Evolutionary conservation across 805 yeast species (phyloP), one percentile per base, ranked within the genome.

Genomic region (Kodamaea lidongshanica): DNA sequence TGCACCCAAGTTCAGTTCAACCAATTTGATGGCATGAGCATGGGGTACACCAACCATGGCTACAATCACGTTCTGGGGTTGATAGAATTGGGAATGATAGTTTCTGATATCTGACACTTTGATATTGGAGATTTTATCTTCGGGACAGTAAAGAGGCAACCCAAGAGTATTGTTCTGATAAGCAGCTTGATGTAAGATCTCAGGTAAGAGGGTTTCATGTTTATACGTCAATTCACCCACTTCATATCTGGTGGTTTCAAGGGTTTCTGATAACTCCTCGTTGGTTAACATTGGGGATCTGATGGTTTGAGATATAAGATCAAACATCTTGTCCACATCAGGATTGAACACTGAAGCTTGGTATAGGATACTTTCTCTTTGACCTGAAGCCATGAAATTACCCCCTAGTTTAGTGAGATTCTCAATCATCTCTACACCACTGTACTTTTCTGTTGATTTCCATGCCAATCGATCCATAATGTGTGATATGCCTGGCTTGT

Each of bases 341-440:
- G 70, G 67, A 52, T 88, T 88, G 69, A 92, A 89, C 1, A 87
- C 95, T 3, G 95, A 79, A 1, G 96, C 94, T 57, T 92, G 97
- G 56, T 92, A 92, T 61, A 89, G 74, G 64, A 89, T 70, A 4
- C 94, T 73, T 55, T 92, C 98, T 48, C 98, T 70, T 6, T 94
- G 83, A 0, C 95, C 81, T 1, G 94, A 80, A 49, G 95, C 83
- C 76, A 85, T 88, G 57, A 82, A 87, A 54, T 87, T 89, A 9
- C 97, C 98, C 28, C 98, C 98, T 35, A 92, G 56, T 20, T 74
- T 65, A 34, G 86, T 87, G 39, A 92, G 62, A 12, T 70, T 70
- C 40, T 80, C 80, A 41, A 83, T 68, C 85, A 92, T 83, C 30
- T 79, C 70, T 24, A 67, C 58, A 3, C 85, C 88, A 2, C 72